Conservation (phyloP, 495 filamentous ascomycete genomes). For the Pyrenopolyporus hunteri region DNA sequence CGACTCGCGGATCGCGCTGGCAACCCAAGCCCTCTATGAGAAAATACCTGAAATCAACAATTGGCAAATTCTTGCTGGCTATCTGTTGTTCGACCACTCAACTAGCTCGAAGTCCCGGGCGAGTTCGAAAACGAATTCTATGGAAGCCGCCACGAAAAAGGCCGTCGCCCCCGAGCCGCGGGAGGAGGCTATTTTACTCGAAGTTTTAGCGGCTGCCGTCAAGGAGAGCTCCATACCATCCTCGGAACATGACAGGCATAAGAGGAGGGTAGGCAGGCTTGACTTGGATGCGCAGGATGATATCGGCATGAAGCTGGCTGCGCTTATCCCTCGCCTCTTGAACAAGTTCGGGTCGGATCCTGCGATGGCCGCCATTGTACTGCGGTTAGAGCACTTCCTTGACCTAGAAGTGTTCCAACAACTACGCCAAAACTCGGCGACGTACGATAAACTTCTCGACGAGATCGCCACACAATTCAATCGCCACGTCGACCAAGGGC, state of each 20-base stretch:
- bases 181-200: conserved; percentile 84
- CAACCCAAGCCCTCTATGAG: conserved; percentile 82
- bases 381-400: conserved; percentile 85
- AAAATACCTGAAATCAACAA: conserved; percentile 76
- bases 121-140: conserved; percentile 48
- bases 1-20: conserved; percentile 83
- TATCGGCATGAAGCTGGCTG: conserved; percentile 73
- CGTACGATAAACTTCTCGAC: conserved; percentile 81
- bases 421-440: conserved; percentile 81
- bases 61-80: conserved; percentile 89
- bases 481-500: conserved; percentile 81
- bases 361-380: conserved; percentile 79
- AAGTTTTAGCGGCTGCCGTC: conserved; percentile 81
- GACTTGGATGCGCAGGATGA: conserved; percentile 74
- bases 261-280: conserved; percentile 61
- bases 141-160: conserved; percentile 63
- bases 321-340: conserved; percentile 80
- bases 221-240: conserved; percentile 67
- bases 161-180: conserved; percentile 74
- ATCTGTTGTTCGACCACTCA: conserved; percentile 91
- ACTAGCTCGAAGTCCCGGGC: conserved; percentile 54
- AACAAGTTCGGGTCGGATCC: conserved; percentile 93
- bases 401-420: conserved; percentile 89
- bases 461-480: conserved; percentile 95
- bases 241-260: conserved; percentile 66